Percentiles rank a stretch among this genome's conserved stretches.
Conservation (phyloP, 2,329 filamentous ascomycete species). For the Aspergillus sp. region DNA sequence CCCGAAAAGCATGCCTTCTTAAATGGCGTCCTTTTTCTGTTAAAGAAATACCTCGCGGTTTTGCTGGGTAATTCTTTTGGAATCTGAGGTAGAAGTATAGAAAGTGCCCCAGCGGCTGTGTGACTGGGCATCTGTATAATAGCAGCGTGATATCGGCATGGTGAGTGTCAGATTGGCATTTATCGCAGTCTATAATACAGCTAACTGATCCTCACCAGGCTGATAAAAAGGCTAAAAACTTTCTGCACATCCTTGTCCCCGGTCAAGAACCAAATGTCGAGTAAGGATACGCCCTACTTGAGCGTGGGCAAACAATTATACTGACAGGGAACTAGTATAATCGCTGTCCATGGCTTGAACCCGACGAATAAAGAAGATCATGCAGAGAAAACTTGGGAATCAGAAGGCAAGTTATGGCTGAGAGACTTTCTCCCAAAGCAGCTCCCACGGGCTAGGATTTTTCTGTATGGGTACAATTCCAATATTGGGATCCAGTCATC, state of each 20-base stretch:
- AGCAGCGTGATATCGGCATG: background rate
- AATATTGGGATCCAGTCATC: constrained; percentile 18
- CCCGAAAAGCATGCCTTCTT: too few relatives aligned
- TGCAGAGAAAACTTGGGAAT: constrained; percentile 13
- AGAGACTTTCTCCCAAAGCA: constrained; percentile 14
- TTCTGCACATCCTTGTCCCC: constrained; percentile 5
- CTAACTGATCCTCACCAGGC: background rate
- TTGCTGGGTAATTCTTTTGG: too few relatives aligned
- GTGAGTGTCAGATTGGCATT: background rate
- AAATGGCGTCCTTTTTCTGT: background rate
- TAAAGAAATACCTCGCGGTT: background rate
- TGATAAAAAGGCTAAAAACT: background rate
- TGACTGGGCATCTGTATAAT: background rate
- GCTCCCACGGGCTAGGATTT: constrained; percentile 15
- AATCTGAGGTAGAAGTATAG: too few relatives aligned
- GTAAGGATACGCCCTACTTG: constrained; percentile 1
- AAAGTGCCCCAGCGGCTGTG: too few relatives aligned
- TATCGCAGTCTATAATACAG: background rate
- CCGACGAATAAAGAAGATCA: constrained; percentile 10
- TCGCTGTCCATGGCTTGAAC: constrained; percentile 17
- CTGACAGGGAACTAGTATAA: constrained; percentile 9
- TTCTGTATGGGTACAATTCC: constrained; percentile 22
- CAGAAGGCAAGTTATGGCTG: constrained; percentile 11
- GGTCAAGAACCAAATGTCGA: constrained; percentile 6
- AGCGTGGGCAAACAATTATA: too few relatives aligned